Percentiles rank a stretch among this genome's conserved stretches.
phyloP scores from a whole-genome alignment of 225 moss, liverwort and hornwort genomes.

The Rhytidiadelphus loreus region DNA sequence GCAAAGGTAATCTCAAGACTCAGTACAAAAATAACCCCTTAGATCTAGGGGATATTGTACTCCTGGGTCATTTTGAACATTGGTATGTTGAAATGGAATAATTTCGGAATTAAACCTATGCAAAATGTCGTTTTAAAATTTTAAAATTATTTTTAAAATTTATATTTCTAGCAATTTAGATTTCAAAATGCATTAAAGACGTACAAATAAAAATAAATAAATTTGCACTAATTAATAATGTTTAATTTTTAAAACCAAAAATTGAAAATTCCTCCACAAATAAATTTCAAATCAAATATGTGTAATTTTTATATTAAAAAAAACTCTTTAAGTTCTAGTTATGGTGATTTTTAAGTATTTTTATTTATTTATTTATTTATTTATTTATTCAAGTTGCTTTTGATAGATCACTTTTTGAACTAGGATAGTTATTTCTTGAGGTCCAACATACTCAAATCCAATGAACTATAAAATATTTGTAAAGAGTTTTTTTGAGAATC shows the following conservation, averaged over 20 bases:
- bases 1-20: no score
- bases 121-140: not conserved
- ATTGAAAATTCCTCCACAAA: not conserved
- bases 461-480: no score
- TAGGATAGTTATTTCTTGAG: not conserved
- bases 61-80: not conserved
- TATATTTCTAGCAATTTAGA: not conserved
- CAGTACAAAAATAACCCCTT: not conserved
- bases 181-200: not conserved
- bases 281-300: not conserved
- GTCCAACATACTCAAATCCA: fast-evolving
- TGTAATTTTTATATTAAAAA: no score
- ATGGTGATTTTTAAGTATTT: not conserved
- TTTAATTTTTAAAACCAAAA: not conserved
- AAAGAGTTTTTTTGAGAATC: not conserved
- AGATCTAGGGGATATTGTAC: fast-evolving
- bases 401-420: not conserved
- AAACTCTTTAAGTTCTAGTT: not conserved
- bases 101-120: not conserved
- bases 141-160: not conserved
- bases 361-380: not conserved
- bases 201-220: not conserved
- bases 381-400: no score
- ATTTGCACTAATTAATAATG: not conserved
- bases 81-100: not conserved